A percentile compares a stretch with the other conserved stretches of the same genome.
Evolutionary conservation across 169 alveolate genomes (phyloP).

Genomic region (Eimeria acervulina): DNA sequence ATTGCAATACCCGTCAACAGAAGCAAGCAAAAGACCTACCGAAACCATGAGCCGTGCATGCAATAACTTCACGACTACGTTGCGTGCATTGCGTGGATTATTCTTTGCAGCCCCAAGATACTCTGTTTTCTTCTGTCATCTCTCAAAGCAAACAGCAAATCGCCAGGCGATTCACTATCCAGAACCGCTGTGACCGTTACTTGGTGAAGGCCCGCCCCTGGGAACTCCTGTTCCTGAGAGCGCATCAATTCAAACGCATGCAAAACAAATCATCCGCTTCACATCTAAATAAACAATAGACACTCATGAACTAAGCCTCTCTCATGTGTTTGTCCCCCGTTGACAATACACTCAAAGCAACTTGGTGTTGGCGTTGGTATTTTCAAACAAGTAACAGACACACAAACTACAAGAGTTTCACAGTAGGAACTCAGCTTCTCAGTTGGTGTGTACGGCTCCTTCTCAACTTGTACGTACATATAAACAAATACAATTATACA

Average conservation of each 20-base stretch:
- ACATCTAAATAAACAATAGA: not conserved
- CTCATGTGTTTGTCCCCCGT: too few species aligned
- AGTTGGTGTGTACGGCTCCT: too few species aligned
- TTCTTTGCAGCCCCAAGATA: conserved; percentile 39
- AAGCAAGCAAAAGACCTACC: not conserved
- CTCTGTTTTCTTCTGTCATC: conserved; percentile 38
- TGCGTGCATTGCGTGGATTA: conserved; percentile 42
- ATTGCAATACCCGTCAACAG: not conserved
- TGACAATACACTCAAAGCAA: too few species aligned
- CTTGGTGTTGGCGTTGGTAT: too few species aligned
- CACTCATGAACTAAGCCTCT: not conserved
- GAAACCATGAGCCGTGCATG: conserved; percentile 20
- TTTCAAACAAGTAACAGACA: too few species aligned
- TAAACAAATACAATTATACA: too few species aligned
- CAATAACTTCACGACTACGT: not conserved
- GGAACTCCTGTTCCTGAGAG: conserved; percentile 13
- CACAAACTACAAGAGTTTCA: too few species aligned
- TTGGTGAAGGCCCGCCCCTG: conserved; percentile 28
- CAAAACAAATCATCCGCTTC: too few species aligned
- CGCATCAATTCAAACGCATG: not conserved
- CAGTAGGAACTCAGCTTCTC: too few species aligned
- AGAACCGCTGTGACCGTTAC: conserved; percentile 23
- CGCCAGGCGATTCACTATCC: conserved; percentile 35
- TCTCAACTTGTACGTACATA: too few species aligned
- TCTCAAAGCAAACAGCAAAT: conserved; percentile 20